Conservation (phyloP, 2,329 filamentous ascomycete species). For the Penicillium verrucosum region DNA sequence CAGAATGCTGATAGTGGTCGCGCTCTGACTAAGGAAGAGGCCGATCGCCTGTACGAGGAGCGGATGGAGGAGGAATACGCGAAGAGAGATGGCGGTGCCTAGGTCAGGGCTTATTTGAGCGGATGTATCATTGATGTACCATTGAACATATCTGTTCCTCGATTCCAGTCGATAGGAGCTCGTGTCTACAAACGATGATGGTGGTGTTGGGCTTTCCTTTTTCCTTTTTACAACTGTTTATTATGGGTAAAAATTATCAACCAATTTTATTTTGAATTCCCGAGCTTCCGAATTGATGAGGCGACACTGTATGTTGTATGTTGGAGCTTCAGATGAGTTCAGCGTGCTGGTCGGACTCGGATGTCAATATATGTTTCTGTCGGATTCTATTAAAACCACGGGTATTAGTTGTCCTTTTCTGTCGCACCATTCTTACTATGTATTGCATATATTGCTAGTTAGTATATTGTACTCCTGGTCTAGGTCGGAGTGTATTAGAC, state of each 20-base stretch:
- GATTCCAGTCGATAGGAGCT: not conserved
- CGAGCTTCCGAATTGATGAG: not conserved
- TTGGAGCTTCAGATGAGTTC: not conserved
- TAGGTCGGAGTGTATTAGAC: not conserved
- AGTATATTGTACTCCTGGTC: not conserved
- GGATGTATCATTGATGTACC: not conserved
- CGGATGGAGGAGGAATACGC: conserved; percentile 49
- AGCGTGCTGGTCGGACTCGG: not conserved
- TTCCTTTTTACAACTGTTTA: not conserved
- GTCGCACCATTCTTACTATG: not conserved
- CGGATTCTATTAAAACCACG: not conserved
- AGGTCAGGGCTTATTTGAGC: conserved; percentile 1
- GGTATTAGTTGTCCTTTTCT: not conserved
- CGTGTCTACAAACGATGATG: not conserved
- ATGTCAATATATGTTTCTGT: no score
- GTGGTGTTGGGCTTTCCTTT: not conserved
- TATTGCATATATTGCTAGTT: not conserved
- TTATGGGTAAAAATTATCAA: not conserved
- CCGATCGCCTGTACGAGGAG: conserved; percentile 45
- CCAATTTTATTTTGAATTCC: not conserved
- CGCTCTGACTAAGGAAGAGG: conserved; percentile 41
- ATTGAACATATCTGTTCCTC: not conserved
- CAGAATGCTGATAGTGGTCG: conserved; percentile 20
- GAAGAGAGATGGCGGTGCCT: conserved; percentile 45
- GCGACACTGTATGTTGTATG: no score